Conservation (phyloP, 2,329 filamentous ascomycete genomes). For the Phialophora verrucosa region DNA sequence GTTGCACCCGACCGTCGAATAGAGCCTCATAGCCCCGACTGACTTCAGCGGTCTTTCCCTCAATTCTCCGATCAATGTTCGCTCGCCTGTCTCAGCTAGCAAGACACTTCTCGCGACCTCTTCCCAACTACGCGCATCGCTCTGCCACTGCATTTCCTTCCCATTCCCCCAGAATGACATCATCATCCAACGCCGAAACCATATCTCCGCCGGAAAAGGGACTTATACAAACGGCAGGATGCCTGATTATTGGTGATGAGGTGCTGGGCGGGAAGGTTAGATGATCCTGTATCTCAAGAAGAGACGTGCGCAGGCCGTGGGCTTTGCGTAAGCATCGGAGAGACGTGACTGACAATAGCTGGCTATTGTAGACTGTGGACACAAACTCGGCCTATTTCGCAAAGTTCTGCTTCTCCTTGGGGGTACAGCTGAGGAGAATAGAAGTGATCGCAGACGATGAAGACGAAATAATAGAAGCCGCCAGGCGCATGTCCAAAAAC, state of each 20-base stretch:
- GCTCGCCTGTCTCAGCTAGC: conserved; percentile 74
- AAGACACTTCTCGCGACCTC: conserved; percentile 70
- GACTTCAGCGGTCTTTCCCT: conserved; percentile 4
- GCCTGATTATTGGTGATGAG: conserved; percentile 88
- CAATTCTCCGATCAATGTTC: conserved; percentile 65
- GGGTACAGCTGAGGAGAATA: conserved; percentile 76
- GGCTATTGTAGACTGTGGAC: conserved; percentile 61
- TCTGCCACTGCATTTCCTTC: conserved; percentile 48
- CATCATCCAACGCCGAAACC: conserved; percentile 45
- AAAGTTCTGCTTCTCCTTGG: conserved; percentile 69
- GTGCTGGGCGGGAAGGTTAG: conserved; percentile 89
- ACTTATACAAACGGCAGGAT: conserved; percentile 86
- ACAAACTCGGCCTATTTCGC: conserved; percentile 70
- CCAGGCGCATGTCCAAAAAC: conserved; percentile 80
- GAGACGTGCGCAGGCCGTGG: background rate
- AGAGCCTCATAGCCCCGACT: background rate
- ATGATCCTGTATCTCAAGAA: background rate
- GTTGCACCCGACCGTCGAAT: background rate
- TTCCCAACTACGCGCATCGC: conserved; percentile 62
- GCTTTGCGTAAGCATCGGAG: background rate
- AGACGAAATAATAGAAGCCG: conserved; percentile 84
- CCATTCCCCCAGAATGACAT: conserved; percentile 49
- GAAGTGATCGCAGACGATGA: conserved; percentile 96
- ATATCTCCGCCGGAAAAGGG: conserved; percentile 45
- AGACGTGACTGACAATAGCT: conserved; percentile 10